Conservation (phyloP, 2,329 filamentous ascomycete species). For the Pyrenophora graminea region DNA sequence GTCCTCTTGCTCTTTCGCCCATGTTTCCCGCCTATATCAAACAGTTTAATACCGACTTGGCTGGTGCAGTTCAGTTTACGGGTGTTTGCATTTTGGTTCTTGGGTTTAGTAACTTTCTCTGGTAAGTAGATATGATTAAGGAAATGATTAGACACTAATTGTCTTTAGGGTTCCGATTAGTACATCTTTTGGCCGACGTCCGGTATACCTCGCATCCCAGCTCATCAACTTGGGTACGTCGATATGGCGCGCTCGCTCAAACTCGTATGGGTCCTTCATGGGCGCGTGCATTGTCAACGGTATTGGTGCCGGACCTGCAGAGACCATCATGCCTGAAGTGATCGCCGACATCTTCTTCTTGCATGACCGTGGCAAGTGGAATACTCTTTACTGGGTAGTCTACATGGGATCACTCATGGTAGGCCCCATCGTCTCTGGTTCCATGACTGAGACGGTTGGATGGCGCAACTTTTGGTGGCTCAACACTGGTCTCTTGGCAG, state of each 20-base stretch:
- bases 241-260: conserved; percentile 64
- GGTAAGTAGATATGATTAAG: conserved; percentile 44
- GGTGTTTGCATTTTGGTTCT: conserved; percentile 61
- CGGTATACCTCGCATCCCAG: conserved; percentile 58
- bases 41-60: conserved; percentile 58
- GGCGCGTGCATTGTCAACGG: conserved; percentile 66
- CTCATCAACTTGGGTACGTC: conserved; percentile 58
- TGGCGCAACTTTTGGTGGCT: conserved; percentile 71
- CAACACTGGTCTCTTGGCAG: conserved; percentile 59
- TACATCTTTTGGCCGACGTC: conserved; percentile 59
- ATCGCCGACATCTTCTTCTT: conserved; percentile 69
- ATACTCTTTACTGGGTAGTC: conserved; percentile 64
- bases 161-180: conserved; percentile 57
- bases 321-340: conserved; percentile 65
- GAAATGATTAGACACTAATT: background rate
- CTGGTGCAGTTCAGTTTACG: conserved; percentile 61
- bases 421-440: conserved; percentile 61
- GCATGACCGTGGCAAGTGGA: conserved; percentile 66
- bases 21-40: conserved; percentile 65
- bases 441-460: conserved; percentile 63
- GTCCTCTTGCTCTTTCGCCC: conserved; percentile 59
- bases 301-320: conserved; percentile 64
- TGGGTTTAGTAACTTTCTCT: conserved; percentile 65
- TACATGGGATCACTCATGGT: conserved; percentile 68
- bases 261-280: conserved; percentile 65